Evolutionary conservation across 495 filamentous ascomycete species (phyloP).

Genomic region (Usnea hakonensis): DNA sequence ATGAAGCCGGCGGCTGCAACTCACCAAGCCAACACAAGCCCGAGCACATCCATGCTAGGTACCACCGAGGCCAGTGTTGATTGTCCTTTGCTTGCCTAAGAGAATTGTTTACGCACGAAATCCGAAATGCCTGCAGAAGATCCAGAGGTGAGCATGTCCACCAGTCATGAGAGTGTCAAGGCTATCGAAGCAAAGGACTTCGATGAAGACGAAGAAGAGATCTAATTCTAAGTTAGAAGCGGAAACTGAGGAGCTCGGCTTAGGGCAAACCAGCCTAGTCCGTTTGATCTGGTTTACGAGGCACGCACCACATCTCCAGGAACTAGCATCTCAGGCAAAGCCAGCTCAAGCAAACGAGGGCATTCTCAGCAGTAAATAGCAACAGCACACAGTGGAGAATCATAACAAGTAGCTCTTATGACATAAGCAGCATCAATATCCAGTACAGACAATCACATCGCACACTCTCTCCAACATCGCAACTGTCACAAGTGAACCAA

Average conservation of each 20-base stretch:
- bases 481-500: background rate
- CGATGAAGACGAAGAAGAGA: background rate
- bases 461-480: background rate
- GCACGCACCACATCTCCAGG: background rate
- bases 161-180: background rate
- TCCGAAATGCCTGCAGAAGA: no score
- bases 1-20: no score
- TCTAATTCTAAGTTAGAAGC: background rate
- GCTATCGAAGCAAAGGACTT: background rate
- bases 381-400: background rate
- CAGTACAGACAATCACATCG: background rate
- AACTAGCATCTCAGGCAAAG: background rate
- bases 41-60: no score
- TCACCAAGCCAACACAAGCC: no score
- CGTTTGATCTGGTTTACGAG: background rate
- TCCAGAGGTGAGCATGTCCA: background rate
- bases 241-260: background rate
- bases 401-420: background rate
- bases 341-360: background rate
- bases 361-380: background rate
- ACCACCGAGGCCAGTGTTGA: no score
- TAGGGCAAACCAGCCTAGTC: background rate
- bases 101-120: no score
- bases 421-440: background rate
- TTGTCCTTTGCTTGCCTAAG: no score